Evolutionary conservation across 139 green algal species (phyloP).

Genomic region (Tetradesmus obliquus): DNA sequence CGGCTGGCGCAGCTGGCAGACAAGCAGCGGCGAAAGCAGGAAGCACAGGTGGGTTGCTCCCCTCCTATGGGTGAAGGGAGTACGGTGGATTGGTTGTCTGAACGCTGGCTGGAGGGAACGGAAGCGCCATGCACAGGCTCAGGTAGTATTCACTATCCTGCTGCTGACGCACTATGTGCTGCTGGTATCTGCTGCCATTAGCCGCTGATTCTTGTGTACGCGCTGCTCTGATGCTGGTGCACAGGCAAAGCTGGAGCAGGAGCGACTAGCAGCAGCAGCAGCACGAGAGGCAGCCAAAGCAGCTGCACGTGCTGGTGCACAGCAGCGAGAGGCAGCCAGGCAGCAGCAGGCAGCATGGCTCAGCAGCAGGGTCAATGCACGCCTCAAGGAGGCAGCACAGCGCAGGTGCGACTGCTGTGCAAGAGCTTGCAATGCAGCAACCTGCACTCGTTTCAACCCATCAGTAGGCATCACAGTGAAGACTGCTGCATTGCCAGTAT

Average conservation of each 20-base stretch:
- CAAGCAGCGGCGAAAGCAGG: conserved; percentile 54
- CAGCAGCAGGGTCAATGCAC: conserved; percentile 53
- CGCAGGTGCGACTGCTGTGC: conserved; percentile 32
- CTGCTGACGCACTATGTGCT: background rate
- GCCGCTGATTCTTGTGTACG: background rate
- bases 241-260: conserved; percentile 65
- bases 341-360: conserved; percentile 45
- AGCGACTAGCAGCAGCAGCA: conserved; percentile 58
- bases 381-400: conserved; percentile 61
- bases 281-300: conserved; percentile 55
- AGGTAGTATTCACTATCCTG: too few relatives aligned
- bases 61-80: background rate
- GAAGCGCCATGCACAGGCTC: too few relatives aligned
- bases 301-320: conserved; percentile 40
- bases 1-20: conserved; percentile 50
- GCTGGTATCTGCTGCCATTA: background rate
- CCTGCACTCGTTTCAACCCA: too few relatives aligned
- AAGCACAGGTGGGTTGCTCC: conserved; percentile 50
- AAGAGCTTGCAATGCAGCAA: background rate
- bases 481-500: too few relatives aligned
- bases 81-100: too few relatives aligned
- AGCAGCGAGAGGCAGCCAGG: conserved; percentile 49
- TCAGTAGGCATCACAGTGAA: too few relatives aligned
- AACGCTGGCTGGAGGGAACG: too few relatives aligned
- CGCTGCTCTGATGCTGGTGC: background rate